These are phyloP conservation scores for Tolypocladium ophioglossoides DNA, from an alignment of 2,329 filamentous ascomycete species.

Conservation along the genomic window DNA sequence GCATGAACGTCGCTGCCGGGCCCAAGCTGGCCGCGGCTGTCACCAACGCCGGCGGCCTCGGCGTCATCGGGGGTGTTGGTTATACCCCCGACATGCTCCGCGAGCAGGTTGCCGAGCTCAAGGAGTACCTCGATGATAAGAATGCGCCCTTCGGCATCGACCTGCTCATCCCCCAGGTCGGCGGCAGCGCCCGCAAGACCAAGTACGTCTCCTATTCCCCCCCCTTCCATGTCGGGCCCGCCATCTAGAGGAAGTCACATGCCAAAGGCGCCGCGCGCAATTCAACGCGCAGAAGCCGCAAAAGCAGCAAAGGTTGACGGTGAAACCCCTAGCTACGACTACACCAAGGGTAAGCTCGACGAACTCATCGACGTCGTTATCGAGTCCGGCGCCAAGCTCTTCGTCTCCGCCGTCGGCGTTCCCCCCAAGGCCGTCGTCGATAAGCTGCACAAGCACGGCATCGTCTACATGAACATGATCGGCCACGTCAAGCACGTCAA, in stretches of 20 bases:
- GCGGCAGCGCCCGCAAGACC: constrained; percentile 87
- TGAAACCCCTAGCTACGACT: constrained; percentile 67
- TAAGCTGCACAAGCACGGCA: constrained; percentile 72
- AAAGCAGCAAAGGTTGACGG: not conserved
- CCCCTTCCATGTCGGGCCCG: not conserved
- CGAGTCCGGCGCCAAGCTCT: constrained; percentile 79
- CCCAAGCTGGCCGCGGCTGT: constrained; percentile 94
- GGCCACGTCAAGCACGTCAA: constrained; percentile 98
- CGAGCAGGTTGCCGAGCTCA: constrained; percentile 91
- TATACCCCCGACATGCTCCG: constrained; percentile 97
- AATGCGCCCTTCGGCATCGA: constrained; percentile 93
- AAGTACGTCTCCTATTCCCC: constrained; percentile 41
- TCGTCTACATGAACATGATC: constrained; percentile 99
- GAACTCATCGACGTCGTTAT: constrained; percentile 89
- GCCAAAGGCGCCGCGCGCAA: not conserved
- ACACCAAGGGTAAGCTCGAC: constrained; percentile 96
- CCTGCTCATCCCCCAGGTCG: constrained; percentile 86
- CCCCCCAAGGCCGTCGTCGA: constrained; percentile 85
- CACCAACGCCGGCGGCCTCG: constrained; percentile 90
- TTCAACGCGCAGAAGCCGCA: not conserved
- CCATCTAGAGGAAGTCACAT: constrained; percentile 3
- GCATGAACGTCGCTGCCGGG: constrained; percentile 98
- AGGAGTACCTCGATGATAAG: constrained; percentile 79
- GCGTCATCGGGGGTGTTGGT: constrained; percentile 89
- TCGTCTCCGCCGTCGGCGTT: constrained; percentile 93